phyloP scores from a whole-genome alignment of 2,329 filamentous ascomycete species.

The Fusarium equiseti region DNA sequence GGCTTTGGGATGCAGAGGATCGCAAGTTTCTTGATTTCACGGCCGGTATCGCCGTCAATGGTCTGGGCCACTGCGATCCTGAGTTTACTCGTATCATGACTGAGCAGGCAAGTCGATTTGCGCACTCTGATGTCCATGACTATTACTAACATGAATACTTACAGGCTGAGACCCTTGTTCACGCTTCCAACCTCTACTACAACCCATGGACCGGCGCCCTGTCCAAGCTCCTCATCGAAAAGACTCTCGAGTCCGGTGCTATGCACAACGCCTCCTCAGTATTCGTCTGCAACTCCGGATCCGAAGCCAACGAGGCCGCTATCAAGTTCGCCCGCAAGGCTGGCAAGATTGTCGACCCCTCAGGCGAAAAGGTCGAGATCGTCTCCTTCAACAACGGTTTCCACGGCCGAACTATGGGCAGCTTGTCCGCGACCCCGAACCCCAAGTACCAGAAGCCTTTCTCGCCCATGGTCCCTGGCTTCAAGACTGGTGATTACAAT shows the following conservation, averaged over 20 bases:
- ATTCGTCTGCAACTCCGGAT: constrained; percentile 96
- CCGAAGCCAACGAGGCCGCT: constrained; percentile 96
- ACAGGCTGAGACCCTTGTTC: constrained; percentile 80
- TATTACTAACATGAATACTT: neutral
- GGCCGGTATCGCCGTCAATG: constrained; percentile 94
- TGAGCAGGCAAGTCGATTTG: constrained; percentile 70
- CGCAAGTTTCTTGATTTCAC: constrained; percentile 94
- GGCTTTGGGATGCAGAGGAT: constrained; percentile 91
- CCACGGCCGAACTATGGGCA: constrained; percentile 96
- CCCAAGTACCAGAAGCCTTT: constrained; percentile 98
- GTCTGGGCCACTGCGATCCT: constrained; percentile 88
- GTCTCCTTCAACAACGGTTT: constrained; percentile 94
- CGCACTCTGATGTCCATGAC: too few species aligned
- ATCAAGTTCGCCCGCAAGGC: constrained; percentile 97
- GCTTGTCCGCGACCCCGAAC: constrained; percentile 95
- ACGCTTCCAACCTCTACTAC: constrained; percentile 96
- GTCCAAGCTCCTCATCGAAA: constrained; percentile 85
- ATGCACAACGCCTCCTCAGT: constrained; percentile 85
- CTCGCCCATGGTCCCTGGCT: constrained; percentile 93
- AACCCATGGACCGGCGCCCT: constrained; percentile 95
- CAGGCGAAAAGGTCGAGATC: constrained; percentile 81
- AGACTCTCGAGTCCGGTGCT: constrained; percentile 80
- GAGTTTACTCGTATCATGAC: constrained; percentile 80
- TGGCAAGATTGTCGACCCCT: constrained; percentile 79
- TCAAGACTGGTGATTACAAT: constrained; percentile 88